Evolutionary conservation across 2,329 filamentous ascomycete genomes (phyloP).

Genomic region (Elsinoe arachidis): DNA sequence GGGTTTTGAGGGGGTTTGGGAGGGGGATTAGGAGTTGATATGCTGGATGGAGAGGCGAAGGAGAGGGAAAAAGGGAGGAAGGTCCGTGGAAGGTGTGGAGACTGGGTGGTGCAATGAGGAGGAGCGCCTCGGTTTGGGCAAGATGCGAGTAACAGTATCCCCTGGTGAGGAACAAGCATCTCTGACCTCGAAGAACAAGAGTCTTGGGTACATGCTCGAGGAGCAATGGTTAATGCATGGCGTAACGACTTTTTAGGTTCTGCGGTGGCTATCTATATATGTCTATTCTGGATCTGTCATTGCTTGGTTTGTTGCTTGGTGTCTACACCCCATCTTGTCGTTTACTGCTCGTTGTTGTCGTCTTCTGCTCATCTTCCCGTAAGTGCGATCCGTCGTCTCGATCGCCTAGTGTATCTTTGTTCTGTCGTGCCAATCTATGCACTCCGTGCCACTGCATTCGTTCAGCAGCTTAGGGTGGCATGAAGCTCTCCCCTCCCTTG

Average conservation of each 20-base stretch:
- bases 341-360: too few species aligned
- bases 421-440: too few species aligned
- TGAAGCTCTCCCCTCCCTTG: conserved; percentile 10
- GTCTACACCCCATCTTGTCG: not conserved
- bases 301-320: not conserved
- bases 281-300: not conserved
- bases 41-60: not conserved
- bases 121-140: not conserved
- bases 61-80: not conserved
- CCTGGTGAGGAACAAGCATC: too few species aligned
- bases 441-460: too few species aligned
- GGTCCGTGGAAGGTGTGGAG: not conserved
- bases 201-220: too few species aligned
- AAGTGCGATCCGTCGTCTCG: not conserved
- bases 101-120: not conserved
- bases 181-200: too few species aligned
- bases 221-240: not conserved
- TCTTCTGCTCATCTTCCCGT: not conserved
- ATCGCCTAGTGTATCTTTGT: not conserved
- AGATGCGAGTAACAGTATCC: not conserved
- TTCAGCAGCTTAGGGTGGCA: conserved; percentile 1
- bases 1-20: conserved; percentile 3
- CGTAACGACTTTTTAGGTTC: not conserved
- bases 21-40: not conserved
- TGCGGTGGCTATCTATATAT: not conserved